Conservation (phyloP, 805 yeast species). For the Teunomyces pallodes region DNA sequence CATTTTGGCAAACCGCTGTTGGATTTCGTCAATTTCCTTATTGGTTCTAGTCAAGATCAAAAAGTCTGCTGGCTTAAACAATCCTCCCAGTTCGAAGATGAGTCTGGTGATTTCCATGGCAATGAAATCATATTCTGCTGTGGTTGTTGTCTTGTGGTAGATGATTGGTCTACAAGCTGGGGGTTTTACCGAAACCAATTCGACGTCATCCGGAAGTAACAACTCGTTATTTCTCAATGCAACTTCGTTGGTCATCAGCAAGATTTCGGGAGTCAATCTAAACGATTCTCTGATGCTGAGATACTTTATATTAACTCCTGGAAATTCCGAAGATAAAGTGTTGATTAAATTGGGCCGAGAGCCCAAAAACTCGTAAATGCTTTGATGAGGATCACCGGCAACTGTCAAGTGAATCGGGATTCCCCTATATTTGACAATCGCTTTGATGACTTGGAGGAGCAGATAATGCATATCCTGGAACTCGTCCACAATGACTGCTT, state of each 20-base stretch:
- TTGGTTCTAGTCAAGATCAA: slow-evolving; percentile 55
- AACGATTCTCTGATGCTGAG: slow-evolving; percentile 51
- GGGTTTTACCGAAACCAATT: slow-evolving; percentile 12
- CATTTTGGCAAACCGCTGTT: slow-evolving; percentile 26
- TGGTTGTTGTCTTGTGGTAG: slow-evolving; percentile 11
- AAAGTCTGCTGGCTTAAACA: slow-evolving; percentile 46
- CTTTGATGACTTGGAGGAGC: slow-evolving; percentile 43
- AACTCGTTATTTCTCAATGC: slow-evolving; percentile 11
- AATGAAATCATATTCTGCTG: slow-evolving; percentile 44
- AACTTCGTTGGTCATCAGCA: slow-evolving; percentile 38
- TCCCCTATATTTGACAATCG: slow-evolving; percentile 28
- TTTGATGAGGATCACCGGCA: slow-evolving; percentile 72
- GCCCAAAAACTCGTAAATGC: slow-evolving; percentile 67
- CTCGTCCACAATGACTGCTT: slow-evolving; percentile 61
- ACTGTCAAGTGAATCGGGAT: slow-evolving; percentile 49
- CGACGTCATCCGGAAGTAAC: slow-evolving; percentile 1
- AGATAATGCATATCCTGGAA: slow-evolving; percentile 66
- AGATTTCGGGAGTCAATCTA: slow-evolving; percentile 58
- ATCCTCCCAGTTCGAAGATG: slow-evolving; percentile 39
- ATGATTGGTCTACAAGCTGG: slow-evolving; percentile 24
- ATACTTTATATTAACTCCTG: slow-evolving; percentile 19
- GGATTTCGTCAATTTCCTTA: slow-evolving; percentile 41
- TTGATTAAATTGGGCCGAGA: slow-evolving; percentile 38
- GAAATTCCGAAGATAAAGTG: slow-evolving; percentile 20
- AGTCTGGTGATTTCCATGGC: slow-evolving; percentile 44